These are phyloP conservation scores for Edaphochlamys debaryana DNA, from an alignment of 139 green algal genomes.

Conservation along the genomic window DNA sequence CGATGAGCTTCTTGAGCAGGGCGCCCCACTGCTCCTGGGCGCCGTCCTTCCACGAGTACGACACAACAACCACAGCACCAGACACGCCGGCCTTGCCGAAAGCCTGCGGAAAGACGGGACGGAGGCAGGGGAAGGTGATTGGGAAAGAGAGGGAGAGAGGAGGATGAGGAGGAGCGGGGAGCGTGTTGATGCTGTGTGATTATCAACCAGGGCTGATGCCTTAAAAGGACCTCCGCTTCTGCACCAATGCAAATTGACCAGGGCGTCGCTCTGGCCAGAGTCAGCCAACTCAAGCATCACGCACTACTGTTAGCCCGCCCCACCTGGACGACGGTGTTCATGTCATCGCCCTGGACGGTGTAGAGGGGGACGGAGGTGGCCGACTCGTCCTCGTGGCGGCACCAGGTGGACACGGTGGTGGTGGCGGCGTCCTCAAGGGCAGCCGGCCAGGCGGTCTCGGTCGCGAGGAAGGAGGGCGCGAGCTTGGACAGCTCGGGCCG, in stretches of 20 bases:
- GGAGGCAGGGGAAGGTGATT: neutral
- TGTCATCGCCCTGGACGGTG: neutral
- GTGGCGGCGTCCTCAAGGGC: neutral
- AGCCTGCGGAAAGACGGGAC: neutral
- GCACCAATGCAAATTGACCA: too few species aligned
- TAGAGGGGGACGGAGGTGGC: conserved; percentile 14
- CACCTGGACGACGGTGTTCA: neutral
- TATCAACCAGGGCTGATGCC: too few species aligned
- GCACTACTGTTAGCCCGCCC: neutral
- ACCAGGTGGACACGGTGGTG: neutral
- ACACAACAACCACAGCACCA: conserved; percentile 6
- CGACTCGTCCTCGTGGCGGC: too few species aligned
- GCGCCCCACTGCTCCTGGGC: conserved; percentile 6
- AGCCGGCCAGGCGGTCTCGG: neutral
- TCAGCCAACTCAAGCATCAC: too few species aligned
- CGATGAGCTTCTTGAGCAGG: neutral
- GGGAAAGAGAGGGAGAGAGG: neutral
- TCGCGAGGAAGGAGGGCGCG: conserved; percentile 5
- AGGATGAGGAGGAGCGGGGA: too few species aligned
- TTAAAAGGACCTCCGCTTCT: too few species aligned
- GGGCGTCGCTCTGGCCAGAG: too few species aligned
- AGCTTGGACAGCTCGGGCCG: neutral
- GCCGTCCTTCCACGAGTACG: conserved; percentile 24
- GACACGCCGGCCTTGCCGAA: conserved; percentile 8
- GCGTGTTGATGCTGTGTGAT: too few species aligned